Evolutionary conservation across 2,329 filamentous ascomycete species (phyloP), one percentile per base, ranked within the genome.

Genomic region (Plenodomus tracheiphilus): DNA sequence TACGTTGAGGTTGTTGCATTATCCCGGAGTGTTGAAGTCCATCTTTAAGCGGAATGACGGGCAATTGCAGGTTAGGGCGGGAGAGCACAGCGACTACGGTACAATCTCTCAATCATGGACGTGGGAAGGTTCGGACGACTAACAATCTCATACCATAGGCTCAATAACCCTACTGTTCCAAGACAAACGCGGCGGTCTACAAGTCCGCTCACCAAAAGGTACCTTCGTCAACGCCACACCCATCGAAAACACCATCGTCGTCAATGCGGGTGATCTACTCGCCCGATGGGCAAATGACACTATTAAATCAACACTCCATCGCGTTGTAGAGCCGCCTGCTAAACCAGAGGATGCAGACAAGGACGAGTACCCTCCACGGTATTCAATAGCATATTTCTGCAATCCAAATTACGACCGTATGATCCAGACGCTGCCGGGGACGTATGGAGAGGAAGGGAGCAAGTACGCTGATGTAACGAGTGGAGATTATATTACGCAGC

Each of bases 341-440:
- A 69, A 69, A 34, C 53, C 61, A 10, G 68, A 73, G 1, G 76
- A 78, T 15, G 79, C 79, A 3, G 77, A 75, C 15, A 75, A 74
- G 7, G 70, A 69, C 2, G 80, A 79, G 16, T 87, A 95, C 70
- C 90, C 91, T 1, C 79, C 90, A 5, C 59, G 77, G 21, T 97
- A 97, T 67, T 93, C 88, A 62, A 87, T 97, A 66, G 92, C 91
- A 61, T 97, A 95, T 75, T 95, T 96, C 69, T 95, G 91, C 77
- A 93, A 95, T 61, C 90, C 91, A 8, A 91, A 95, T 66, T 87
- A 84, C 67, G 82, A 88, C 51, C 82, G 80, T 58, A 76, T 82
- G 46, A 95, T 96, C 56, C 88, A 94, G 60, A 89, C 86, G 1
- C 83, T 96, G 38, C 91, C 90, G 0, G 88, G 89, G 0, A 96